A percentile compares a stretch with the other conserved stretches of the same genome.
phyloP scores from a whole-genome alignment of 352 stramenopile genomes.

The Phytophthora brassicae region DNA sequence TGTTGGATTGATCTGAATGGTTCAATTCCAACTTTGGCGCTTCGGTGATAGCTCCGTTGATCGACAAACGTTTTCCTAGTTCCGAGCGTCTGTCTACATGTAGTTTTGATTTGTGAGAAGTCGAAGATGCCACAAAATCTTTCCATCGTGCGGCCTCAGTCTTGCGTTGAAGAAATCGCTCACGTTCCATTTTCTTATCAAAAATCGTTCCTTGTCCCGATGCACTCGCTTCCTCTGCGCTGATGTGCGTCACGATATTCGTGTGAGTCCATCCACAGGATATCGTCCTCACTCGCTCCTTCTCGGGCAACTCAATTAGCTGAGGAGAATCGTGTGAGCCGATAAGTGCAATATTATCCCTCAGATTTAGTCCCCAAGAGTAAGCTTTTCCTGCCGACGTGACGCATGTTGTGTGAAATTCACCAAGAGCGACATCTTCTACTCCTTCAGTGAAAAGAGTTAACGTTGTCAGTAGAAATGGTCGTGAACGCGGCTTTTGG shows the following conservation, averaged over 20 bases:
- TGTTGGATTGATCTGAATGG: not conserved
- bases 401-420: slow-evolving; percentile 74
- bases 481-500: slow-evolving; percentile 40
- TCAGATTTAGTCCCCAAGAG: slow-evolving; percentile 68
- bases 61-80: not conserved
- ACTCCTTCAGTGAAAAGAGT: slow-evolving; percentile 50
- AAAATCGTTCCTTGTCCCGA: slow-evolving; percentile 31
- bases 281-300: slow-evolving; percentile 46
- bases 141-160: slow-evolving; percentile 29
- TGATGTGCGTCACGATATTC: slow-evolving; percentile 52
- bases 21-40: not conserved
- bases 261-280: slow-evolving; percentile 73
- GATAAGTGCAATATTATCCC: slow-evolving; percentile 40
- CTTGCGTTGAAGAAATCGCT: slow-evolving; percentile 28
- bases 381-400: slow-evolving; percentile 47
- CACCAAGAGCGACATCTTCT: slow-evolving; percentile 58
- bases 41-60: not conserved
- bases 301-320: slow-evolving; percentile 31
- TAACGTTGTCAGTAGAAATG: slow-evolving; percentile 45
- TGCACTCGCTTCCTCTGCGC: slow-evolving; percentile 15
- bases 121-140: slow-evolving; percentile 17
- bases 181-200: slow-evolving; percentile 32
- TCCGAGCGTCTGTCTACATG: not conserved
- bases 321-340: slow-evolving; percentile 39
- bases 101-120: slow-evolving; percentile 3